Percentiles rank a stretch among this genome's conserved stretches.
Conservation (phyloP, 768 basidiomycete species). For the Lenzites betulinus region DNA sequence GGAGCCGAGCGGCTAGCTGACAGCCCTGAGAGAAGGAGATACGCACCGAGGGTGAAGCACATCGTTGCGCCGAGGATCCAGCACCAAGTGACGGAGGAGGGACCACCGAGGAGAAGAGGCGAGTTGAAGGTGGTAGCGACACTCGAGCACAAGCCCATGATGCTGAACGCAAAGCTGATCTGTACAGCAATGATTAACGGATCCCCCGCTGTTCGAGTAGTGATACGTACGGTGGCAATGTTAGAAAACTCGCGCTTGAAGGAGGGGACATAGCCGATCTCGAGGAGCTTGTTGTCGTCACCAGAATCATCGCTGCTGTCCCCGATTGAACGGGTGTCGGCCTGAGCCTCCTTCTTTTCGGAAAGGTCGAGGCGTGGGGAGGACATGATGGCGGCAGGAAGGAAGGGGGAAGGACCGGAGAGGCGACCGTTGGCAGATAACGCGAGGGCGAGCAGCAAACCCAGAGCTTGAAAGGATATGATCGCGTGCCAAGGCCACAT, state of each 20-base stretch:
- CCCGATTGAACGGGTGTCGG: conserved; percentile 18
- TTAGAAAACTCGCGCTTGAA: conserved; percentile 88
- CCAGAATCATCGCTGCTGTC: conserved; percentile 39
- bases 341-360: conserved; percentile 18
- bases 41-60: conserved; percentile 67
- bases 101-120: conserved; percentile 67
- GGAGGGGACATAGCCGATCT: conserved; percentile 72
- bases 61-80: conserved; percentile 73
- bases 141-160: conserved; percentile 79
- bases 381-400: conserved; percentile 20
- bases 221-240: conserved; percentile 62
- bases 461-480: background rate
- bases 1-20: background rate
- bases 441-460: background rate
- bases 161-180: conserved; percentile 79
- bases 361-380: conserved; percentile 1
- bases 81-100: conserved; percentile 72
- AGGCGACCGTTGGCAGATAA: conserved; percentile 16
- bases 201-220: background rate
- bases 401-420: conserved; percentile 10
- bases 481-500: conserved; percentile 17
- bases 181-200: conserved; percentile 24
- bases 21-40: conserved; percentile 5
- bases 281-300: conserved; percentile 66
- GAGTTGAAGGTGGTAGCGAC: conserved; percentile 81